A percentile compares a stretch with the other conserved stretches of the same genome.
phyloP scores from a whole-genome alignment of 1,139 yeast genomes.

The Lodderomyces metapsilosis region DNA sequence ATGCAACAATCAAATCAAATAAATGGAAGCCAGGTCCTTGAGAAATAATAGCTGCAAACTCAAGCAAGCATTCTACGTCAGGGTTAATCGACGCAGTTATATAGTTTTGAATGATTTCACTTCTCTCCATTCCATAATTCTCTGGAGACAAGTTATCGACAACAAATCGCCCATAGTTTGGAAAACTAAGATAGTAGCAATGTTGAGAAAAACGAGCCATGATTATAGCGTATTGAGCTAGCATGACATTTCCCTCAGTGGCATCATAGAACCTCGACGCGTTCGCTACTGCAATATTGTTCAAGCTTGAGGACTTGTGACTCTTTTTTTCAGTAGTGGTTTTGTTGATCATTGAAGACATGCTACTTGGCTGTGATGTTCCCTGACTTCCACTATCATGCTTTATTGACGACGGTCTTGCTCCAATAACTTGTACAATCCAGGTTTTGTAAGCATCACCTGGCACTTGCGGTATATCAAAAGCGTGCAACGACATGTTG shows the following conservation, averaged over 20 bases:
- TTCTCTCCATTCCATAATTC: constrained; percentile 5
- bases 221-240: constrained; percentile 7
- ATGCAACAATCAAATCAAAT: constrained; percentile 41
- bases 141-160: constrained; percentile 4
- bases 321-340: constrained; percentile 2
- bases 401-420: neutral
- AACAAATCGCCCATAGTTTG: constrained; percentile 6
- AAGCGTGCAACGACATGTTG: constrained; percentile 8
- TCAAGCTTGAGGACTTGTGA: neutral
- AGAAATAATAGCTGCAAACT: constrained; percentile 46
- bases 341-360: constrained; percentile 10
- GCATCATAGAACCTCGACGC: constrained; percentile 9
- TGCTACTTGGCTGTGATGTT: constrained; percentile 7
- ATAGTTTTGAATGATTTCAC: constrained; percentile 14
- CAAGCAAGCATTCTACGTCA: constrained; percentile 26
- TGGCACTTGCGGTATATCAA: constrained; percentile 7
- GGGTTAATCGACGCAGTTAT: constrained; percentile 16
- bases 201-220: constrained; percentile 13
- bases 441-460: constrained; percentile 1
- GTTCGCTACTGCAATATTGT: neutral
- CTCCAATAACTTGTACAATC: neutral
- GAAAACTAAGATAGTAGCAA: constrained; percentile 7
- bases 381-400: constrained; percentile 3
- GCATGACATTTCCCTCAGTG: constrained; percentile 11
- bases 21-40: constrained; percentile 42